phyloP scores from a whole-genome alignment of 2,329 filamentous ascomycete species.

The Teratosphaeriaceae sp. region DNA sequence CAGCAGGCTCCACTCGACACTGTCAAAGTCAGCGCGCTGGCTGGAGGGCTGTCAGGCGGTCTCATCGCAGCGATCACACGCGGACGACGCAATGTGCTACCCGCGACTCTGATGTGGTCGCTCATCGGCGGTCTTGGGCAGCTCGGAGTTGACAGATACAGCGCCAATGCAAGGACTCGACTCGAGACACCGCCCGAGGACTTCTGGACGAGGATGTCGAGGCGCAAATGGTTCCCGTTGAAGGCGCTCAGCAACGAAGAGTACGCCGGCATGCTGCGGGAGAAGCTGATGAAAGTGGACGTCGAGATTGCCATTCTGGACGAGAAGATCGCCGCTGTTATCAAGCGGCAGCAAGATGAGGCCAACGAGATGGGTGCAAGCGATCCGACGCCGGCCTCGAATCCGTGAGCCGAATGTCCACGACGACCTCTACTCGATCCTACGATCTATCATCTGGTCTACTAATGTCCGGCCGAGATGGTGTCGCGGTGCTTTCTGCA shows the following conservation, averaged over 20 bases:
- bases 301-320: slow-evolving; percentile 73
- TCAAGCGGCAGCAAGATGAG: slow-evolving; percentile 13
- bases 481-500: too few relatives aligned
- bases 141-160: slow-evolving; percentile 48
- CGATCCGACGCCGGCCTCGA: neutral
- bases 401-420: neutral
- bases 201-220: slow-evolving; percentile 45
- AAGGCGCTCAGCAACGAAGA: slow-evolving; percentile 64
- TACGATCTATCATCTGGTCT: too few relatives aligned
- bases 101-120: slow-evolving; percentile 54
- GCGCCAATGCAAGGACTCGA: slow-evolving; percentile 20
- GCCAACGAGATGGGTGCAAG: neutral
- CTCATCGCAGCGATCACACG: slow-evolving; percentile 50
- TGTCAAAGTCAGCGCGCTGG: slow-evolving; percentile 60
- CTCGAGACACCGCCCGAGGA: slow-evolving; percentile 31
- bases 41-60: slow-evolving; percentile 59
- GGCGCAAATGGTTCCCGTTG: slow-evolving; percentile 66
- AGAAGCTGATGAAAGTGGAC: slow-evolving; percentile 65
- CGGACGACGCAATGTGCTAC: slow-evolving; percentile 49
- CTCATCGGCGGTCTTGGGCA: slow-evolving; percentile 54
- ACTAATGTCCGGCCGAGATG: too few relatives aligned
- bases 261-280: slow-evolving; percentile 62
- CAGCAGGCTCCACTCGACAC: slow-evolving; percentile 42
- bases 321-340: slow-evolving; percentile 58
- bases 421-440: too few relatives aligned